Conservation (phyloP, 2,329 filamentous ascomycete genomes). For the Fusarium veterinarium region DNA sequence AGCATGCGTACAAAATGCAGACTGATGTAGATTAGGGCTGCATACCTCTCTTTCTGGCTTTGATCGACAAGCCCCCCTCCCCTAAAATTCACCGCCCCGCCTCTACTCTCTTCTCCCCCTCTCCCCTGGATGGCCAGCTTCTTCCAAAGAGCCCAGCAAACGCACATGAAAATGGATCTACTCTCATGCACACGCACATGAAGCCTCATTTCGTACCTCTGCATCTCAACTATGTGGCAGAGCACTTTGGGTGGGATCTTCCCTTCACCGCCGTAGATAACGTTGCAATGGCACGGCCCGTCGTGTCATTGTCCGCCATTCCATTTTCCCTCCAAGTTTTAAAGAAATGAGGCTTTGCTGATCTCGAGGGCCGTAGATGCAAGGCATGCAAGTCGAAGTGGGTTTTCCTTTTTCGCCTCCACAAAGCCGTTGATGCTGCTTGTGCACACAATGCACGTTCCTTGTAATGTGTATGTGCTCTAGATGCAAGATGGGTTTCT, state of each 20-base stretch:
- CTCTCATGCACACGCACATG: slow-evolving; percentile 13
- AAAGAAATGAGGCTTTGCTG: slow-evolving; percentile 7
- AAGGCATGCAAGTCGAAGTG: slow-evolving; percentile 31
- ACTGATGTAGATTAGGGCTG: slow-evolving; percentile 31
- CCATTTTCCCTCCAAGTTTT: background rate
- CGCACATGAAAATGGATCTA: slow-evolving; percentile 16
- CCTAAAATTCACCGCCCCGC: slow-evolving; percentile 28
- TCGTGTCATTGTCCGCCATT: slow-evolving; percentile 7
- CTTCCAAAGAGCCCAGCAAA: slow-evolving; percentile 4
- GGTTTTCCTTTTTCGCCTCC: slow-evolving; percentile 19
- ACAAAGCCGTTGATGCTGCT: slow-evolving; percentile 30
- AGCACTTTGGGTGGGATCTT: slow-evolving; percentile 18
- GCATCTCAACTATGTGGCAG: slow-evolving; percentile 12
- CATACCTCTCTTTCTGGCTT: slow-evolving; percentile 31
- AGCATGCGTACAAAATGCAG: slow-evolving; percentile 6
- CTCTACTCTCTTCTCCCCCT: slow-evolving; percentile 11
- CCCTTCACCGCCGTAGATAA: slow-evolving; percentile 29
- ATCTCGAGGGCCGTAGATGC: slow-evolving; percentile 19
- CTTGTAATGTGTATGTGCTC: slow-evolving; percentile 11
- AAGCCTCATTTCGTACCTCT: slow-evolving; percentile 32
- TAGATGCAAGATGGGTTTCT: slow-evolving; percentile 40
- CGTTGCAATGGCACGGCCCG: slow-evolving; percentile 14
- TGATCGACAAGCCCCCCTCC: slow-evolving; percentile 24
- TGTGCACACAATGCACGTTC: slow-evolving; percentile 31
- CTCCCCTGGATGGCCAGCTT: background rate